Conservation (phyloP, 2,329 filamentous ascomycete genomes). For the Fusarium nisikadoi region DNA sequence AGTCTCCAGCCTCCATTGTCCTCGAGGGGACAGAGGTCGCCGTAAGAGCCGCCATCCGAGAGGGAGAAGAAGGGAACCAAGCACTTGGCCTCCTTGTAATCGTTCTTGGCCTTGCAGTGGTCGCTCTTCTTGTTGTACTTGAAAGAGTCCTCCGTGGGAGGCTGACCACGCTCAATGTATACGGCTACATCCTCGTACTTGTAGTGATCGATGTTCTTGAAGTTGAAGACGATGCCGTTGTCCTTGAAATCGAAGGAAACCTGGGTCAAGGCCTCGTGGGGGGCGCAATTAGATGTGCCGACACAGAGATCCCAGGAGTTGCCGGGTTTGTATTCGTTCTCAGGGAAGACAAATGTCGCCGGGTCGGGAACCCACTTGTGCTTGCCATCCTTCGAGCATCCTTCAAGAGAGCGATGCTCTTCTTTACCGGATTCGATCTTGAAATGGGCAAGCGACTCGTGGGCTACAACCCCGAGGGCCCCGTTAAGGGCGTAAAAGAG, state of each 20-base stretch:
- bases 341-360: conserved; percentile 40
- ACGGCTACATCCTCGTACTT: conserved; percentile 44
- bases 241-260: conserved; percentile 44
- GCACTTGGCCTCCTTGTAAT: conserved; percentile 41
- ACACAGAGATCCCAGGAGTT: conserved; percentile 42
- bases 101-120: conserved; percentile 34
- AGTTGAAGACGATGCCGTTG: conserved; percentile 40
- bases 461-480: conserved; percentile 37
- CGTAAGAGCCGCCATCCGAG: conserved; percentile 38
- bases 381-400: conserved; percentile 39
- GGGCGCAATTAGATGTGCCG: conserved; percentile 33
- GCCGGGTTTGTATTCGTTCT: conserved; percentile 34
- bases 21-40: conserved; percentile 42
- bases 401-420: conserved; percentile 29
- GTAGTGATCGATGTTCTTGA: conserved; percentile 40
- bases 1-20: conserved; percentile 44
- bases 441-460: conserved; percentile 41
- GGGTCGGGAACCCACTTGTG: conserved; percentile 43
- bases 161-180: conserved; percentile 35
- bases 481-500: conserved; percentile 42
- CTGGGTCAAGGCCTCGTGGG: conserved; percentile 37
- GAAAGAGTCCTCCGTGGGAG: conserved; percentile 34
- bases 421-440: conserved; percentile 20
- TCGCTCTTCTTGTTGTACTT: conserved; percentile 40
- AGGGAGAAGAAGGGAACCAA: conserved; percentile 42